These are phyloP conservation scores for Delonix regia DNA, from an alignment of 306 rosid species.

Conservation along the genomic window DNA sequence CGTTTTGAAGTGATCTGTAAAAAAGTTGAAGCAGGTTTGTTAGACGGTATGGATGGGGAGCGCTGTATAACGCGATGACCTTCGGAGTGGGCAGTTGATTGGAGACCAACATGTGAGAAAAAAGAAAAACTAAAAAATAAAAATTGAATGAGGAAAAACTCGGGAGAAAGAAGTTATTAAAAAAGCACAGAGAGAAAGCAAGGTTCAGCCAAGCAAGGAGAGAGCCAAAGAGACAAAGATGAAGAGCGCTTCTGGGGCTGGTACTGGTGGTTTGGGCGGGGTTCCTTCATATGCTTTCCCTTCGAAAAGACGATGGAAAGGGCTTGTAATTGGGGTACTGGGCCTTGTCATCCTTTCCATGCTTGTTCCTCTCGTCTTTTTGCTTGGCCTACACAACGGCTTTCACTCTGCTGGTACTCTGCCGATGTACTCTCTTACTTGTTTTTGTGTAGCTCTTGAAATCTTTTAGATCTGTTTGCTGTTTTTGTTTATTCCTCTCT, in stretches of 20 bases:
- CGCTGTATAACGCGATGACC: background rate
- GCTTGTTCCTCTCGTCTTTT: slow-evolving; percentile 94
- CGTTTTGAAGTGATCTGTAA: background rate
- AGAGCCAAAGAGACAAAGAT: slow-evolving; percentile 29
- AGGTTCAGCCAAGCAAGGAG: background rate
- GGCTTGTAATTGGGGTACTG: slow-evolving; percentile 81
- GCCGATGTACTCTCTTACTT: slow-evolving; percentile 12
- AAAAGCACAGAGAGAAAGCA: background rate
- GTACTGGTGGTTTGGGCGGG: slow-evolving; percentile 49
- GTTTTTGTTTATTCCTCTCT: background rate
- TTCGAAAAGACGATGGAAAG: slow-evolving; percentile 86
- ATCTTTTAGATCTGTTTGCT: slow-evolving; percentile 57
- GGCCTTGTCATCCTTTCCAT: slow-evolving; percentile 90
- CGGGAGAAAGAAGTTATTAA: background rate
- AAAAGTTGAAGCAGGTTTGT: background rate
- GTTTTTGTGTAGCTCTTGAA: slow-evolving; percentile 21
- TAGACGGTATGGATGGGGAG: background rate
- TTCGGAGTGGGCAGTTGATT: background rate
- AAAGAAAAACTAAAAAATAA: background rate
- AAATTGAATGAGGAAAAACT: background rate
- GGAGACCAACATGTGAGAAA: background rate
- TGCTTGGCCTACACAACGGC: slow-evolving; percentile 94
- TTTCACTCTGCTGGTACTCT: slow-evolving; percentile 75
- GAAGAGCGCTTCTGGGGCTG: slow-evolving; percentile 58
- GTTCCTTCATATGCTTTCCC: slow-evolving; percentile 58